Base-by-base conservation (phyloP, 1,284 basidiomycete species). In the Melanopsichium pennsylvanicum region DNA sequence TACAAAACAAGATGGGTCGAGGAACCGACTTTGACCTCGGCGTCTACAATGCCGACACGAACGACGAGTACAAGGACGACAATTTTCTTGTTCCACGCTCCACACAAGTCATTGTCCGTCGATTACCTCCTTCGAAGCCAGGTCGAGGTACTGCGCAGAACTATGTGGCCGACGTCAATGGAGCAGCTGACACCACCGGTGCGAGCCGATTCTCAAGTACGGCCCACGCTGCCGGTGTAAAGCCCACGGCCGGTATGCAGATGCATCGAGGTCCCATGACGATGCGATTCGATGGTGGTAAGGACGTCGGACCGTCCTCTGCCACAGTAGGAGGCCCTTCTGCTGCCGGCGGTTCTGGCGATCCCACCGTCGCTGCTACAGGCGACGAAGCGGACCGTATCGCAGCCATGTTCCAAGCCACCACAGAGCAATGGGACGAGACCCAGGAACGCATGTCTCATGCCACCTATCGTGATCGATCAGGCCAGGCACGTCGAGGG, bases 391-490 rank as follows among this genome's bases (percentile, higher is more conserved):
- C 77, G 2, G 66, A 71, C 16, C 64, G 64, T 10, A 90, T 96
- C 85, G 91, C 90, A 12, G 93, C 93, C 74, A 95, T 96, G 93
- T 95, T 96, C 81, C 89, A 91, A 82, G 90, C 90, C 39, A 89
- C 92, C 81, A 88, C 88, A 29, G 88, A 90, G 67, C 91, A 93
- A 83, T 96, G 93, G 93, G 89, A 94, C 84, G 90, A 93, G 85
- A 89, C 92, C 76, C 92, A 95, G 84, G 91, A 94, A 85, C 90
- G 92, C 85, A 95, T 96, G 93, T 90, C 91, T 80, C 89, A 92
- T 22, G 76, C 78, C 19, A 79, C 75, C 9, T 80, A 73, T 33
- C 68, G 76, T 11, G 75, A 74, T 21, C 69, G 75, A 10, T 72
- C 68, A 2, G 76, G 76, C 4, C 66, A 70, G 32, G 72, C 69